Percentiles rank a stretch among this genome's conserved stretches.
phyloP scores from a whole-genome alignment of 495 filamentous ascomycete genomes.

The Xylaria castorea region DNA sequence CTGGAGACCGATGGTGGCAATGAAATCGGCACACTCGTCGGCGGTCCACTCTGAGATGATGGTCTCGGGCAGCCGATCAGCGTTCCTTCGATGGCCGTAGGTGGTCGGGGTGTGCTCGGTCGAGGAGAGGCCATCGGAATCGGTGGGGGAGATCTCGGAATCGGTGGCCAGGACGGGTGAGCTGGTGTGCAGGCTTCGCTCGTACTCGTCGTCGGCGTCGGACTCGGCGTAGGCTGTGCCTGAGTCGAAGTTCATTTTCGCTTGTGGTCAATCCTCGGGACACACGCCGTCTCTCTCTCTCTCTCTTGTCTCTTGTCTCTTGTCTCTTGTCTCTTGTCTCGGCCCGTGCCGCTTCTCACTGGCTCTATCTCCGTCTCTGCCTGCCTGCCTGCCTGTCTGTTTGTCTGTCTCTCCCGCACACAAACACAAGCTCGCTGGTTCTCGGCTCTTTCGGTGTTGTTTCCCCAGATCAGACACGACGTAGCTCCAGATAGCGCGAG shows the following conservation, averaged over 20 bases:
- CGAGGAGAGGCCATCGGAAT: constrained; percentile 75
- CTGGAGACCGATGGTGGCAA: constrained; percentile 76
- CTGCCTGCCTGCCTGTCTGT: neutral
- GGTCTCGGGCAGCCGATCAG: constrained; percentile 73
- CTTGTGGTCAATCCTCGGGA: constrained; percentile 8
- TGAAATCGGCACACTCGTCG: constrained; percentile 87
- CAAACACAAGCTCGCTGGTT: neutral
- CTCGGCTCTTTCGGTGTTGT: constrained; percentile 2
- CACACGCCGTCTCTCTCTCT: neutral
- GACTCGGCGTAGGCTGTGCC: constrained; percentile 78
- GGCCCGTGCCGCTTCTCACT: neutral
- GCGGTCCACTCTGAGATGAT: constrained; percentile 88
- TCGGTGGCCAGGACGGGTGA: constrained; percentile 78
- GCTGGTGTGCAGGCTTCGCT: constrained; percentile 74
- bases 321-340: neutral
- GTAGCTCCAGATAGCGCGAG: constrained; percentile 10
- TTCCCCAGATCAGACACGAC: neutral
- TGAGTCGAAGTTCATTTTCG: constrained; percentile 62
- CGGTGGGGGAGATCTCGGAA: constrained; percentile 79
- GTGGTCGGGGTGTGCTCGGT: constrained; percentile 88
- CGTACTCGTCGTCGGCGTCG: constrained; percentile 94
- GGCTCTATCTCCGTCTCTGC: neutral
- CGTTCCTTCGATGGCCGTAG: constrained; percentile 72
- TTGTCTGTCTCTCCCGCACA: neutral
- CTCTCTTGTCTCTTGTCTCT: neutral